A percentile compares a stretch with the other conserved stretches of the same genome.
These are phyloP conservation scores for Populus trichocarpa DNA, from an alignment of 441 rosid species.

Conservation along the genomic window DNA sequence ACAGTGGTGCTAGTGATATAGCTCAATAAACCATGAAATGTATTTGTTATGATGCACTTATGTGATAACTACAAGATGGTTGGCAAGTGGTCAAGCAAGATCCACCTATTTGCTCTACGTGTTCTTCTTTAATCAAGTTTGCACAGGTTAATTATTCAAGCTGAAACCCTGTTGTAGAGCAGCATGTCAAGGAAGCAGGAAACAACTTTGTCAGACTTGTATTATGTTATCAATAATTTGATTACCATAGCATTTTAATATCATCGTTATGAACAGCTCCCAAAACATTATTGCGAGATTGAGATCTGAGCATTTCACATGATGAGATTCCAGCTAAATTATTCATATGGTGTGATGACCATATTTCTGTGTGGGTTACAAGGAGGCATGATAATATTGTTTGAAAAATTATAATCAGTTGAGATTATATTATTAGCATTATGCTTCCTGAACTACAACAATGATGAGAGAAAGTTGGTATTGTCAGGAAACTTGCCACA, in stretches of 20 bases:
- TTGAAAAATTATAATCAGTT: not conserved
- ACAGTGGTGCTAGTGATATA: no score
- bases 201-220: not conserved
- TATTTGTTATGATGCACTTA: no score
- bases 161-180: not conserved
- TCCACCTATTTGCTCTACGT: no score
- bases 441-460: not conserved
- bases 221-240: not conserved
- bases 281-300: not conserved
- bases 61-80: no score
- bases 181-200: not conserved
- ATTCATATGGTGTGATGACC: not conserved
- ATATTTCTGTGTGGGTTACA: not conserved
- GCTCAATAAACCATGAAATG: no score
- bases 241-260: not conserved
- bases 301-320: not conserved
- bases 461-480: not conserved
- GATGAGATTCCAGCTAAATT: not conserved
- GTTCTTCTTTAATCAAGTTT: no score
- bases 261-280: not conserved
- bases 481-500: constrained; percentile 6
- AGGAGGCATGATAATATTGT: not conserved
- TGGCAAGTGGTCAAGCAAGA: no score
- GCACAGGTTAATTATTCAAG: no score
- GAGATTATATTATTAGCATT: not conserved